These are phyloP conservation scores for Cordyceps farinosa DNA, from an alignment of 2,329 filamentous ascomycete species.

Conservation along the genomic window DNA sequence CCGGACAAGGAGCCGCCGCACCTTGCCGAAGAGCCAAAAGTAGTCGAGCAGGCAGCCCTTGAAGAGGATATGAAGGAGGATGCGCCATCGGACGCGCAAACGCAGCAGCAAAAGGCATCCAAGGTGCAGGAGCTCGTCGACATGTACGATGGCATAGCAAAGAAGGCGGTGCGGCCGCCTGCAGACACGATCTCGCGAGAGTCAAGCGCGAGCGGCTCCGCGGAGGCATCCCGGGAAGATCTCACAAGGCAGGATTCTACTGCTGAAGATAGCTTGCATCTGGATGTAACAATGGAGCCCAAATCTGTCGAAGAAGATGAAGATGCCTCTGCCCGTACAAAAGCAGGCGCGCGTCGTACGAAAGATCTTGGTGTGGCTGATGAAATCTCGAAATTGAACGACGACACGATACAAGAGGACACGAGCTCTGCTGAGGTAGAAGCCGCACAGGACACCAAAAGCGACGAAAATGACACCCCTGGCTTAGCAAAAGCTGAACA, in stretches of 20 bases:
- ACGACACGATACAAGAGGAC: neutral
- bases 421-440: too few relatives aligned
- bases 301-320: neutral
- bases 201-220: neutral
- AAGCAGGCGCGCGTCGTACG: neutral
- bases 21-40: neutral
- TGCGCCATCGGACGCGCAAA: neutral
- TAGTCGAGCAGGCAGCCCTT: too few relatives aligned
- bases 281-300: neutral
- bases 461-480: neutral
- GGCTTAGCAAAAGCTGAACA: neutral
- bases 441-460: neutral
- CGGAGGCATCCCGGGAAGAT: neutral
- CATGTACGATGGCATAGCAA: slow-evolving; percentile 46
- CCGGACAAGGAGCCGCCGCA: neutral
- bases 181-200: neutral
- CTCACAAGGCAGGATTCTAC: neutral
- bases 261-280: neutral
- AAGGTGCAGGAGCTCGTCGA: slow-evolving; percentile 51
- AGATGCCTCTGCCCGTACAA: too few relatives aligned
- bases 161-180: slow-evolving; percentile 13
- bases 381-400: neutral
- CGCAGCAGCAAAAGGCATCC: slow-evolving; percentile 30
- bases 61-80: neutral
- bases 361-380: neutral